Evolutionary conservation across 805 yeast species (phyloP).

Genomic region (Yueomyces sinensis): DNA sequence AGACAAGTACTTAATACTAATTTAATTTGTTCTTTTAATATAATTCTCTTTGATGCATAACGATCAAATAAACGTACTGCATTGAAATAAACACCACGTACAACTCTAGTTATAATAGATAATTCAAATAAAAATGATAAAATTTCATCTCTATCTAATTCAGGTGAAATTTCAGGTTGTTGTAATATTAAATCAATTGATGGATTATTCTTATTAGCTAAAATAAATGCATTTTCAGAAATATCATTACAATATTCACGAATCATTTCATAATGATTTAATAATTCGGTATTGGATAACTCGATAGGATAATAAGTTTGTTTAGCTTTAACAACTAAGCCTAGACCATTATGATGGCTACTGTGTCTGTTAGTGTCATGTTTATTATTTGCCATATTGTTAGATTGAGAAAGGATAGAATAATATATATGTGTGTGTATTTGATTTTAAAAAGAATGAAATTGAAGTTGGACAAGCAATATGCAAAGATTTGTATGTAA

Average conservation of each 20-base stretch:
- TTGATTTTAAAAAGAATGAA: too few relatives aligned
- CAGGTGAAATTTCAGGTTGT: constrained; percentile 75
- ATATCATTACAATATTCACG: constrained; percentile 41
- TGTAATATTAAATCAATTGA: constrained; percentile 54
- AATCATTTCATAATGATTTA: constrained; percentile 30
- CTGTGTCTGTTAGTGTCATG: too few relatives aligned
- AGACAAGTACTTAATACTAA: constrained; percentile 80
- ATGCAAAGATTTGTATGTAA: too few relatives aligned
- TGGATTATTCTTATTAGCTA: constrained; percentile 31
- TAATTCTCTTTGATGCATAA: constrained; percentile 76
- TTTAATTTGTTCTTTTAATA: constrained; percentile 74
- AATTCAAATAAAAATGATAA: constrained; percentile 70
- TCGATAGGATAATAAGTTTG: constrained; percentile 37
- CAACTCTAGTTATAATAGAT: constrained; percentile 45
- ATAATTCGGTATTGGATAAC: constrained; percentile 35
- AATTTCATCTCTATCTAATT: constrained; percentile 51
- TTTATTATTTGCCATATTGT: too few relatives aligned
- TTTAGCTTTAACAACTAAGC: constrained; percentile 25
- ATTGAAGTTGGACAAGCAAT: too few relatives aligned
- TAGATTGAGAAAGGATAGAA: too few relatives aligned
- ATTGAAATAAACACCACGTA: constrained; percentile 53
- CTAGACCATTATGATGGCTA: constrained; percentile 9
- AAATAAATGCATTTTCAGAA: constrained; percentile 25
- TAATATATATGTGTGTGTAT: too few relatives aligned
- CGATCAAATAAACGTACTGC: constrained; percentile 73